Base-by-base conservation (phyloP, 768 basidiomycete species). In the Phlebiopsis gigantea region DNA sequence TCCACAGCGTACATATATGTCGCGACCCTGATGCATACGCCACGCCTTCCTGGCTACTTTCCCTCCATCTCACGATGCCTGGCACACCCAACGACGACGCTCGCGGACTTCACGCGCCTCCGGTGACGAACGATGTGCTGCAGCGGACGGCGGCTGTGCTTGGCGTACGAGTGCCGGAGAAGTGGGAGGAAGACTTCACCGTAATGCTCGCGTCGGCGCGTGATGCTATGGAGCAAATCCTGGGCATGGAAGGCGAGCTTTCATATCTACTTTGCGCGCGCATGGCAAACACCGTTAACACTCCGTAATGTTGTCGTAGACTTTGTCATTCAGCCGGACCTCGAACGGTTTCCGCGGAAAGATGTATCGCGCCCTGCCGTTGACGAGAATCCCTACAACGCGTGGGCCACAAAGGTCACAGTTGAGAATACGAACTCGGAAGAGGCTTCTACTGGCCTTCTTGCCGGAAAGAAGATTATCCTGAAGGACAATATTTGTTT, bases 381-480 rank as follows among this genome's bases (percentile, higher is more conserved):
- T 17, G 63, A 72, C 56, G 68, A 68, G 15, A 72, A 74, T 43
- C 57, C 57, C n/a, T 62, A 68, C 39, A 65, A 68, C 31, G 72
- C 65, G 30, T 74, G 73, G 73, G 71, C 70, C 15, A 70, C 69
- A 46, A 73, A 72, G 60, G 70, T 63, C 1, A 68, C 65, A n/a
- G 65, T 74, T 21, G 52, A 68, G 41, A 67, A 68, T 34, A 63
- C 64, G 6, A 39, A 51, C 42, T 45, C 60, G 22, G 64, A 68
- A 10, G 59, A 60, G 43, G 30, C 46, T 1, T 46, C 31, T 1
- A 15, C 25, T 19, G 70, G 72, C 7, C 57, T 75, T 2, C 60
- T 78, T 4, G 65, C 68, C 12, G 73, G 74, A 9, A 71, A 68
- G 56, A 74, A 68, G 30, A 64, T 77, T n/a, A 68, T 72, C n/a